Base-by-base conservation (phyloP, 2,329 filamentous ascomycete species). In the Aspergillus tamarii region DNA sequence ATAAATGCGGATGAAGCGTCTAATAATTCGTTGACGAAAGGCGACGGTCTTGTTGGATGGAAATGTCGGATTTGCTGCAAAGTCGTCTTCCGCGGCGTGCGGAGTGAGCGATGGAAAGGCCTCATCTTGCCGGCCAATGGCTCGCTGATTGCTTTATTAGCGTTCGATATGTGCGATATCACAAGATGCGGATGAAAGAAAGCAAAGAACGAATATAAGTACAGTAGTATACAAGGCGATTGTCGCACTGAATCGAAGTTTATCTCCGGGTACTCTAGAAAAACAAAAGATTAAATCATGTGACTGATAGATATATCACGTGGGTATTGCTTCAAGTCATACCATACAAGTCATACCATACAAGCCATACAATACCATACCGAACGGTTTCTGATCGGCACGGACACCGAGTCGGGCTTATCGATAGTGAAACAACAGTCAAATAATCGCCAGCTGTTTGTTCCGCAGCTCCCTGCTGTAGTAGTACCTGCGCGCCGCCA, bases 1-100 rank as follows among this genome's bases (percentile, higher is more conserved):
- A 87, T 77, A 63, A 84, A 70, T 57, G 75, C 73, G 66, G 84
- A 81, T 3, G 84, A 80, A 34, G 77, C 69, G 50, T 77, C 73
- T 53, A 85, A 69, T 46, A 80, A 69, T 60, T 80, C 73, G 64
- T 82, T 79, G 66, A 84, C 68, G 62, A 81, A 75, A 50, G 76
- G 77, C 14, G 75, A 69, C 48, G 74, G 77, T 50, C 78, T 76
- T 36, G 84, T 81, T 23, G 82, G 80, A 69, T 86, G 84, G 72
- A 87, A 87, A 57, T 78, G 70, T 64, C 84, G 83, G 65, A 68
- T 66, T 58, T 78, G 74, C 46, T 68, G 71, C 26, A 60, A 55
- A 23, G 63, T 52, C 19, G 48, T 48, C 30, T 52, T 65, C n/a
- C 59, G 66, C 48, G 64, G 34, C 21, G 52, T 28, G 46, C 56